Percentiles rank a stretch among this genome's conserved stretches.
Conservation (phyloP, 768 basidiomycete genomes). For the Amanita brunnescens region DNA sequence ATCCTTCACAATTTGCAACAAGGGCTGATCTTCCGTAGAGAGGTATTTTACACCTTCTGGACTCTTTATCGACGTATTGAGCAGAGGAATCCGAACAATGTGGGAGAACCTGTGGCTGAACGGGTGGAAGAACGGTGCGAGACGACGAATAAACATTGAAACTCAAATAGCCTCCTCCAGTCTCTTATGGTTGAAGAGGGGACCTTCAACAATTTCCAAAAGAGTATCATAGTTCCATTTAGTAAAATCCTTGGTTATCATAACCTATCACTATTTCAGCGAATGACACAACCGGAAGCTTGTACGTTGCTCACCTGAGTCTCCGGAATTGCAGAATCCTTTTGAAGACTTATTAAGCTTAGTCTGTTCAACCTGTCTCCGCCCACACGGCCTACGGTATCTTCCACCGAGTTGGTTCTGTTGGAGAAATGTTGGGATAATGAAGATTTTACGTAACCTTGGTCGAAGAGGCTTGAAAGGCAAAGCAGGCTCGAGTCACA, state of each 20-base stretch:
- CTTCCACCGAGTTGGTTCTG: slow-evolving; percentile 78
- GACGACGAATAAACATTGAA: slow-evolving; percentile 77
- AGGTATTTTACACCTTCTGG: slow-evolving; percentile 81
- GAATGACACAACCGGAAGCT: background rate
- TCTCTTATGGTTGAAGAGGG: slow-evolving; percentile 81
- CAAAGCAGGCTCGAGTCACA: slow-evolving; percentile 50
- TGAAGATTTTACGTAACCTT: background rate
- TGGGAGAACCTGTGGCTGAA: slow-evolving; percentile 83
- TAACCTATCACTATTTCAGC: slow-evolving; percentile 43
- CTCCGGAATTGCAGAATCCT: slow-evolving; percentile 81
- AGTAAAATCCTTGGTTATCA: slow-evolving; percentile 77
- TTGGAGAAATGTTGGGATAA: background rate
- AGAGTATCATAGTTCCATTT: slow-evolving; percentile 92
- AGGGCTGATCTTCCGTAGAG: slow-evolving; percentile 71
- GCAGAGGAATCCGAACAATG: slow-evolving; percentile 37
- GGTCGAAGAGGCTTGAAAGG: slow-evolving; percentile 34
- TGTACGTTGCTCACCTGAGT: slow-evolving; percentile 52
- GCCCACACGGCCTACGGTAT: slow-evolving; percentile 78
- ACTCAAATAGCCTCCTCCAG: slow-evolving; percentile 93
- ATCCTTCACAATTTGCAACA: slow-evolving; percentile 75
- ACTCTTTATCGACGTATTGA: slow-evolving; percentile 77
- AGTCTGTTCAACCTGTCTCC: slow-evolving; percentile 83
- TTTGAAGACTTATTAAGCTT: slow-evolving; percentile 87
- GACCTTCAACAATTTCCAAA: slow-evolving; percentile 86
- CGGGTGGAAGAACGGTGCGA: slow-evolving; percentile 94